Evolutionary conservation across 192 early-diverging fungal species (phyloP).

Genomic region (Podila clonocystis): DNA sequence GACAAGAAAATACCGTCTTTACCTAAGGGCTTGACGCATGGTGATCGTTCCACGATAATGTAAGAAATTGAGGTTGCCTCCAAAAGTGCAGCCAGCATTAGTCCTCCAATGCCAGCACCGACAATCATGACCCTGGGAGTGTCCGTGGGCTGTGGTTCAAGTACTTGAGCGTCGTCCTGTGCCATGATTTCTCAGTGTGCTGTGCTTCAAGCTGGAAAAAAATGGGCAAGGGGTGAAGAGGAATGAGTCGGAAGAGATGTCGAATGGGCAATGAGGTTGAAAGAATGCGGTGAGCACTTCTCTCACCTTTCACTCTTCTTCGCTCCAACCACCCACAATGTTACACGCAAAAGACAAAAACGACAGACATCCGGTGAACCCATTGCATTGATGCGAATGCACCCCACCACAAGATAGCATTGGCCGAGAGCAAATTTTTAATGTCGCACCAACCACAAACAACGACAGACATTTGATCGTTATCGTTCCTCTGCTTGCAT

Average conservation of each 20-base stretch:
- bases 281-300: too few species aligned
- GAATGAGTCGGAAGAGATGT: not conserved
- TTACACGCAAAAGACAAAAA: too few species aligned
- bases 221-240: not conserved
- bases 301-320: too few species aligned
- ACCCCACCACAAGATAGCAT: not conserved
- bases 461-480: too few species aligned
- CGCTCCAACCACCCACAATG: too few species aligned
- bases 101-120: constrained; percentile 13
- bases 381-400: too few species aligned
- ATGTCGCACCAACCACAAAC: not conserved
- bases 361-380: not conserved
- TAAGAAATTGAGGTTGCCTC: too few species aligned
- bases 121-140: constrained; percentile 9
- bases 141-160: not conserved
- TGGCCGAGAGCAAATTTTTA: constrained; percentile 3
- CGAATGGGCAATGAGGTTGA: not conserved
- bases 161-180: not conserved
- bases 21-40: constrained; percentile 11
- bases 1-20: not conserved
- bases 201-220: not conserved
- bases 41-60: constrained; percentile 17
- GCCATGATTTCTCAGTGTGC: not conserved
- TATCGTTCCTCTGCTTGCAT: too few species aligned
- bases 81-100: constrained; percentile 4